phyloP scores from a whole-genome alignment of 306 rosid genomes.

The Prunus dulcis region DNA sequence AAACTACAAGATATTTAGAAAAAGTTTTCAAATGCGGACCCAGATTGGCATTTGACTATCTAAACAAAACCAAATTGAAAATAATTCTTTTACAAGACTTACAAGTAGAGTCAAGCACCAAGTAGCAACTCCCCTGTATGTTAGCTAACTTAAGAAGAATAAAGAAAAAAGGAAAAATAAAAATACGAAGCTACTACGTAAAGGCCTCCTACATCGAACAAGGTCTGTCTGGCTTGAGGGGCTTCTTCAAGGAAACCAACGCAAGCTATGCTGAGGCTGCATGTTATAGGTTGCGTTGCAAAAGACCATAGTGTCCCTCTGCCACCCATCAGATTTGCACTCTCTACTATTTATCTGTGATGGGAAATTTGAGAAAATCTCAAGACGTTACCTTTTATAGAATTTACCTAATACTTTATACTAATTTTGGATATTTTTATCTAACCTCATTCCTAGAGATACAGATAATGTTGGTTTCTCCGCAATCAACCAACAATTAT shows the following conservation, averaged over 20 bases:
- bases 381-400: not conserved
- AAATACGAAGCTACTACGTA: not conserved
- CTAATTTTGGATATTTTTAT: not conserved
- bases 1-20: not conserved
- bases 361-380: not conserved
- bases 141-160: not conserved
- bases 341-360: not conserved
- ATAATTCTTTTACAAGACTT: no score
- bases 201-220: not conserved
- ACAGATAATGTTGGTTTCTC: not conserved
- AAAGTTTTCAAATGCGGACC: not conserved
- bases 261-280: not conserved
- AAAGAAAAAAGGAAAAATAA: not conserved
- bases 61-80: not conserved
- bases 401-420: not conserved
- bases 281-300: not conserved
- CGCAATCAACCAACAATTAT: not conserved
- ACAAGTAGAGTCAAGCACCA: not conserved
- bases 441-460: not conserved
- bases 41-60: not conserved
- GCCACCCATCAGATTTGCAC: slow-evolving; percentile 4
- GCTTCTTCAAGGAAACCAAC: not conserved
- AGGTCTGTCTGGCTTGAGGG: not conserved
- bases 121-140: not conserved
- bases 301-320: not conserved